Evolutionary conservation across 768 basidiomycete genomes (phyloP), one percentile per base, ranked within the genome.

Genomic region (Russula lepida): DNA sequence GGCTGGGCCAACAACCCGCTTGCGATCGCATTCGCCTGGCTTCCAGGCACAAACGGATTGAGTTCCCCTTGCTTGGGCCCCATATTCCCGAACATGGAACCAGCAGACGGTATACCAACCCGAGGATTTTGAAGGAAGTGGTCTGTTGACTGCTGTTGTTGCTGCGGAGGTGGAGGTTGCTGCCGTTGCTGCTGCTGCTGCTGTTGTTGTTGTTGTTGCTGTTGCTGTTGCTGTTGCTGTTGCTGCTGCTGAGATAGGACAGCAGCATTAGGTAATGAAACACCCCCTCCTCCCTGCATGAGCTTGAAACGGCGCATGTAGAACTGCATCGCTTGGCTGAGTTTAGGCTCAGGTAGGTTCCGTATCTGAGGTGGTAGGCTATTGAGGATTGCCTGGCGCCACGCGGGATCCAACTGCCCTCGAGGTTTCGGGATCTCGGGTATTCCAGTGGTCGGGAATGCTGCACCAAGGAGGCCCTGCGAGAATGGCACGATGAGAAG

Each of bases 11-110:
- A 28, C 9, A 66, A 41, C 11, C 62, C 62, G 25, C 58, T 64
- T 39, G 62, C 43, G 5, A 64, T 56, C 15, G 57, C 27, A 32
- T 64, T 66, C 27, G 64, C 64, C 32, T 64, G 58, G 5, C 62
- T 59, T 17, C 62, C 62, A 11, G 64, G 64, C 4, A 66, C 49
- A 52, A 66, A 66, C 0, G 64, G 64, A 32, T 66, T 66, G 35
- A 66, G 54, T 49, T 66, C 64, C 4, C 54, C 62, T 21, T 63
- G 62, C 54, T 65, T 65, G n/a, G 54, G 53, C n/a, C 25, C 50
- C 30, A 60, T 59, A 43, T 47, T 64, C 50, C 54, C 62, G 33
- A 58, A 58, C 56, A 49, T 58, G 27, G 52, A 41, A 25, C 53
- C 30, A 21, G 48, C 41, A 44, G 58, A 21, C 5, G 62, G 41